Percentiles rank a stretch among this genome's conserved stretches.
Evolutionary conservation across 2,329 filamentous ascomycete species (phyloP).

Genomic region (Xylariomycetidae sp.): DNA sequence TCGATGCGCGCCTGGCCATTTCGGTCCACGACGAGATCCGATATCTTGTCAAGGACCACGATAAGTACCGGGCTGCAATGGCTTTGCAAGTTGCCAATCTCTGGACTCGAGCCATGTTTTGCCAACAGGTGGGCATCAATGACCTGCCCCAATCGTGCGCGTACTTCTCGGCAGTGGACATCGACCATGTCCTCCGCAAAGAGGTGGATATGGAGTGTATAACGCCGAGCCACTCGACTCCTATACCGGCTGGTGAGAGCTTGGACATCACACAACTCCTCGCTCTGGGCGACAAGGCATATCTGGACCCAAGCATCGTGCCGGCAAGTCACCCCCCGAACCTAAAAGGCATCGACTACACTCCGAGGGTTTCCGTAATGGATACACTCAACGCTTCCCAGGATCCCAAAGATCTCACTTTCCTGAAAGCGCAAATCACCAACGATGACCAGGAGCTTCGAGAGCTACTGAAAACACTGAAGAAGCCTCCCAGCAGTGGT

Average conservation of each 20-base stretch:
- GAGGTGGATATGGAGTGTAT: conserved; percentile 98
- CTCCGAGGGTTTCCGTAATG: conserved; percentile 73
- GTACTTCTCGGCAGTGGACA: conserved; percentile 92
- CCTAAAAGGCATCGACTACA: conserved; percentile 56
- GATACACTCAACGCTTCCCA: conserved; percentile 51
- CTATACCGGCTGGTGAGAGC: conserved; percentile 80
- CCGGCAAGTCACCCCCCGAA: conserved; percentile 49
- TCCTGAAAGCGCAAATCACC: conserved; percentile 81
- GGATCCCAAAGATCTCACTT: conserved; percentile 45
- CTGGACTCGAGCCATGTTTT: conserved; percentile 97
- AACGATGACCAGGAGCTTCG: conserved; percentile 66
- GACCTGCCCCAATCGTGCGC: conserved; percentile 92
- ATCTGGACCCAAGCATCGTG: conserved; percentile 58
- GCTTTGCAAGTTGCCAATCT: conserved; percentile 90
- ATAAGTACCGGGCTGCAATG: conserved; percentile 86
- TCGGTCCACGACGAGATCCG: conserved; percentile 98
- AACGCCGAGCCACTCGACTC: conserved; percentile 74
- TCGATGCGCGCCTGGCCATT: conserved; percentile 79
- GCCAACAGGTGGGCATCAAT: conserved; percentile 91
- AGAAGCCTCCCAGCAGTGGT: conserved; percentile 27
- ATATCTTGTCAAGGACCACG: conserved; percentile 78
- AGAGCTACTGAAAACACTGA: conserved; percentile 60
- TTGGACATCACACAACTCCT: conserved; percentile 78
- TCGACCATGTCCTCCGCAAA: conserved; percentile 92
- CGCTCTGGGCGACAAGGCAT: conserved; percentile 61